phyloP scores from a whole-genome alignment of 2,329 filamentous ascomycete genomes.

The Madurella fahalii region DNA sequence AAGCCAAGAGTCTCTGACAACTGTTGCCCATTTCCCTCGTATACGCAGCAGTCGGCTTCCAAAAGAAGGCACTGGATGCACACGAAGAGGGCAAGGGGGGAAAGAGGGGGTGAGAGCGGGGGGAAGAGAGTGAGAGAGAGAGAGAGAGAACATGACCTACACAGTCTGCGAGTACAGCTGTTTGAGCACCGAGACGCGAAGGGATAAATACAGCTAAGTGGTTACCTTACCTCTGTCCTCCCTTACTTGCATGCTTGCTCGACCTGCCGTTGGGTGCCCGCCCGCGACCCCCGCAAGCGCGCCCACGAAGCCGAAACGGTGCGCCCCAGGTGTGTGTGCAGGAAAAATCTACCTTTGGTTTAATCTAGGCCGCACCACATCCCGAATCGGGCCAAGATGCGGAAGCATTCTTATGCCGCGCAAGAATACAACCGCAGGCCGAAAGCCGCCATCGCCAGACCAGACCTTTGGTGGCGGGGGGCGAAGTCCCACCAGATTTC shows the following conservation, averaged over 20 bases:
- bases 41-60: background rate
- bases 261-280: background rate
- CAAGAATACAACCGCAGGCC: background rate
- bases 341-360: background rate
- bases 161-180: constrained; percentile 6
- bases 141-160: constrained; percentile 7
- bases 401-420: constrained; percentile 1
- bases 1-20: constrained; percentile 1
- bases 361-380: constrained; percentile 8
- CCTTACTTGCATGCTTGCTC: background rate
- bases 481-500: background rate
- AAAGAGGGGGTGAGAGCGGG: background rate
- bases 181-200: background rate
- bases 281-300: background rate
- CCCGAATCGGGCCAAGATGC: constrained; percentile 4
- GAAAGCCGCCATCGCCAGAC: background rate
- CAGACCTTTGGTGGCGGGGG: background rate
- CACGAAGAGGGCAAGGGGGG: background rate
- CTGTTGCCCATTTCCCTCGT: background rate
- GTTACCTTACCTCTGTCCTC: background rate
- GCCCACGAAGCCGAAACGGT: background rate
- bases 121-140: background rate
- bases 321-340: constrained; percentile 7
- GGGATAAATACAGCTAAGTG: background rate
- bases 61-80: background rate